Evolutionary conservation across 192 early-diverging fungal species (phyloP).

Genomic region (Obelidium mucronatum): DNA sequence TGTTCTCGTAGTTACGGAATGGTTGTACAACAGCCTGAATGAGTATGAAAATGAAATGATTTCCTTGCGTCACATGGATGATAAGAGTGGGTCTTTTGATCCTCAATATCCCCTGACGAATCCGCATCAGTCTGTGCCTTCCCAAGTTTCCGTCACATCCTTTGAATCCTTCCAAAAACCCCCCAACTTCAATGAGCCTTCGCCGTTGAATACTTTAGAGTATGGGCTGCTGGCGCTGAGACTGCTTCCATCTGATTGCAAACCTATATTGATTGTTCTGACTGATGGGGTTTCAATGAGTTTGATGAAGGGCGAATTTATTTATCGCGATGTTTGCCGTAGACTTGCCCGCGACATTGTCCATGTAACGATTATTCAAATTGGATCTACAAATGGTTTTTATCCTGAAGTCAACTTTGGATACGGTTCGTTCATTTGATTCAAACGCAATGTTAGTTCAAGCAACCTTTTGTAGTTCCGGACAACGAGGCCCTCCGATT

Average conservation of each 20-base stretch:
- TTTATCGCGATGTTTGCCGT: conserved; percentile 45
- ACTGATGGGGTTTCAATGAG: conserved; percentile 57
- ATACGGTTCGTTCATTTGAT: conserved; percentile 33
- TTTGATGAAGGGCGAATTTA: conserved; percentile 39
- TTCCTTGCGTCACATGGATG: conserved; percentile 34
- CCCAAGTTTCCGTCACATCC: conserved; percentile 2
- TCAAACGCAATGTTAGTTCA: neutral
- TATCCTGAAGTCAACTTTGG: conserved; percentile 55
- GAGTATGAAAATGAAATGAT: conserved; percentile 56
- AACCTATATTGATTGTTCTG: conserved; percentile 50
- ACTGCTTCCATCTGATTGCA: conserved; percentile 46
- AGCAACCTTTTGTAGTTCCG: conserved; percentile 40
- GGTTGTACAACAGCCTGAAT: conserved; percentile 51
- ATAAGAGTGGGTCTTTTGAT: neutral
- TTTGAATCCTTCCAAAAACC: conserved; percentile 3
- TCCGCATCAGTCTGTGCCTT: neutral
- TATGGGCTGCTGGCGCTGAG: conserved; percentile 48
- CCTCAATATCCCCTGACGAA: neutral
- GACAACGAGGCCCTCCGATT: conserved; percentile 61
- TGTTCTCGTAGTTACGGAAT: conserved; percentile 45
- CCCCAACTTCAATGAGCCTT: neutral
- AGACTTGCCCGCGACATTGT: conserved; percentile 40
- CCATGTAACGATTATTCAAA: conserved; percentile 56
- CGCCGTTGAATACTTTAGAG: conserved; percentile 43
- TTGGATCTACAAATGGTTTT: conserved; percentile 55